Base-by-base conservation (phyloP, 2,329 filamentous ascomycete species). In the Fonsecaea pedrosoi region DNA sequence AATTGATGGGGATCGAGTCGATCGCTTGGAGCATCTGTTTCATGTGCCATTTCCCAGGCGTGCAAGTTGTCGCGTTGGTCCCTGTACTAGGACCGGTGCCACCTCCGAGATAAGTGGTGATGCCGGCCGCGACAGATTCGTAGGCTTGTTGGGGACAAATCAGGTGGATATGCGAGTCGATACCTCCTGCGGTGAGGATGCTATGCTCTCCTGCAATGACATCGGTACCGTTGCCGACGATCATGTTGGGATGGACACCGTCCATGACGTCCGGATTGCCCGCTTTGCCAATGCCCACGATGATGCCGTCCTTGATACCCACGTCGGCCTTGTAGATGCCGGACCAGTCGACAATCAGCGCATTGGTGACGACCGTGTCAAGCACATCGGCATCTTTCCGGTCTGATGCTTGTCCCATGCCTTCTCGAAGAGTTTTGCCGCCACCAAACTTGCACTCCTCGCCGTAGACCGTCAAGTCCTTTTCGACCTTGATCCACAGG, bases 251-350 rank as follows among this genome's bases (percentile, higher is more conserved):
- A 66, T 90, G 84, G 6, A 98, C 92, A 4, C 92, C 92, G 37
- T 95, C 90, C 94, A 97, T 97, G 55, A 96, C 88, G 79, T 98
- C 94, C n/a, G 94, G 94, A 74, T 97, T 98, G 21, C 94, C 94
- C 15, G 94, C 92, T 80, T 98, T 97, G 67, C 94, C 94, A 72
- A 98, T 94, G 0, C 88, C 94, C 34, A 90, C 89, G 74, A 98
- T 97, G 45, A 90, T 77, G 1, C 94, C 94, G 72, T 93, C 80
- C 78, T 96, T 97, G 77, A 98, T 89, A 34, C 94, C 94, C 76
- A 98, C 96, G 77, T 98, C 94, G 5, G 94, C 94, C 81, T 98
- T 98, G 84, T 92, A 96, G 75, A 98, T 97, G 56, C 94, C 94
- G 0, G 86, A 90, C 86, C 90, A 96, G 80, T 98, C 94, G 21